phyloP scores from a whole-genome alignment of 2,329 filamentous ascomycete species.

The Nemania sp. region DNA sequence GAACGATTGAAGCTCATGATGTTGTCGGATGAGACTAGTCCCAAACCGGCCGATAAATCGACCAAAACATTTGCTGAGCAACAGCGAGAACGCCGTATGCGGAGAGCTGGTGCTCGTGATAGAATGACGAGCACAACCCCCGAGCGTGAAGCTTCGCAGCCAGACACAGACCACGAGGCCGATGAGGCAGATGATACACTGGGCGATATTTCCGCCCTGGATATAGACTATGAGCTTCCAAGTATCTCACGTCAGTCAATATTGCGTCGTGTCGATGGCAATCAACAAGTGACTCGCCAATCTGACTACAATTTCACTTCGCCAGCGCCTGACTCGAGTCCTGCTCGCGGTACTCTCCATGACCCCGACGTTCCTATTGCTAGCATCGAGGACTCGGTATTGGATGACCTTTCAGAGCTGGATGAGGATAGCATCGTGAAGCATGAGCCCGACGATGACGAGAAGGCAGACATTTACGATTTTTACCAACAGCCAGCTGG shows the following conservation, averaged over 20 bases:
- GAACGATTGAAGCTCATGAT: slow-evolving; percentile 88
- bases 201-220: slow-evolving; percentile 61
- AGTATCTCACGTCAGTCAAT: slow-evolving; percentile 94
- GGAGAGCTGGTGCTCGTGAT: slow-evolving; percentile 60
- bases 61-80: slow-evolving; percentile 63
- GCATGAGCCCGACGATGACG: slow-evolving; percentile 62
- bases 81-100: slow-evolving; percentile 70
- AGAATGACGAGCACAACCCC: slow-evolving; percentile 47
- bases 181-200: slow-evolving; percentile 62
- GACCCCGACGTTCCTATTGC: slow-evolving; percentile 92
- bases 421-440: slow-evolving; percentile 66
- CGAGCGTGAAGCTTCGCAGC: slow-evolving; percentile 47
- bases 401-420: slow-evolving; percentile 54
- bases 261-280: slow-evolving; percentile 79
- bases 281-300: slow-evolving; percentile 56
- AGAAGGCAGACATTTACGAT: slow-evolving; percentile 68
- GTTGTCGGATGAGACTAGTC: slow-evolving; percentile 65
- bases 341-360: slow-evolving; percentile 61
- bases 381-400: slow-evolving; percentile 73
- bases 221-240: slow-evolving; percentile 66
- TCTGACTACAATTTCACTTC: slow-evolving; percentile 68
- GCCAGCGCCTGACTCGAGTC: slow-evolving; percentile 60
- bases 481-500: slow-evolving; percentile 60
- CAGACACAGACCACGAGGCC: slow-evolving; percentile 51
- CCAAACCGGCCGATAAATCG: slow-evolving; percentile 33